Percentiles rank a stretch among this genome's conserved stretches.
Evolutionary conservation across 441 rosid genomes (phyloP).

Genomic region (Gossypium aridum): DNA sequence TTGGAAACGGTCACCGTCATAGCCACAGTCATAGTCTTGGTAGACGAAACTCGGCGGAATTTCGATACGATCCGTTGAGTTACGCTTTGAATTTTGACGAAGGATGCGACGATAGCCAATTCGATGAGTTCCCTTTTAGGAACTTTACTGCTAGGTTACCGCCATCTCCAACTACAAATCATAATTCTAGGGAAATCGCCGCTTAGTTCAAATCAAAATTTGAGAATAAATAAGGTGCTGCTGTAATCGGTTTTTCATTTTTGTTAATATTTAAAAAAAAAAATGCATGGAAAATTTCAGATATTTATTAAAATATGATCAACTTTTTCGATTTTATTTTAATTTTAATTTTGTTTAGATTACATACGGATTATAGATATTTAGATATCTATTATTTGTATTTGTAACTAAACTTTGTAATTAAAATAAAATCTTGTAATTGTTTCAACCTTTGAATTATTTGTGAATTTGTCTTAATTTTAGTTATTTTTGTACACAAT

Average conservation of each 20-base stretch:
- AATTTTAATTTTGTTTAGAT: too few species aligned
- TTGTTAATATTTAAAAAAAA: neutral
- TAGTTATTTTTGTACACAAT: too few species aligned
- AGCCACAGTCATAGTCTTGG: neutral
- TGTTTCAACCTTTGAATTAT: too few species aligned
- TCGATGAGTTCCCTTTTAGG: constrained; percentile 11
- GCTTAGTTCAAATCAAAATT: neutral
- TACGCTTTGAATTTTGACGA: constrained; percentile 50
- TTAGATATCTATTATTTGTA: too few species aligned
- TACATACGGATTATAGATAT: too few species aligned
- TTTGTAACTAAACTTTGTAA: too few species aligned
- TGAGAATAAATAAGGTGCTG: neutral
- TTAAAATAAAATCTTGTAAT: too few species aligned
- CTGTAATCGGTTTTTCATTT: neutral
- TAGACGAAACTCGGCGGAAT: constrained; percentile 29
- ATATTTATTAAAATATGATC: too few species aligned
- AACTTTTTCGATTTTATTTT: too few species aligned
- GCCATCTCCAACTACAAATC: constrained; percentile 18
- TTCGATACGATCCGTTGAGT: constrained; percentile 35
- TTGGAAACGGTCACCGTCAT: neutral
- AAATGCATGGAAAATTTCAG: neutral
- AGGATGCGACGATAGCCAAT: constrained; percentile 4
- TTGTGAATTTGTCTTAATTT: too few species aligned
- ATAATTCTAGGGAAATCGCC: neutral
- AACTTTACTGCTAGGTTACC: constrained; percentile 38